Base-by-base conservation (phyloP, 106 monocot genomes). In the Dendrobium huoshanense region DNA sequence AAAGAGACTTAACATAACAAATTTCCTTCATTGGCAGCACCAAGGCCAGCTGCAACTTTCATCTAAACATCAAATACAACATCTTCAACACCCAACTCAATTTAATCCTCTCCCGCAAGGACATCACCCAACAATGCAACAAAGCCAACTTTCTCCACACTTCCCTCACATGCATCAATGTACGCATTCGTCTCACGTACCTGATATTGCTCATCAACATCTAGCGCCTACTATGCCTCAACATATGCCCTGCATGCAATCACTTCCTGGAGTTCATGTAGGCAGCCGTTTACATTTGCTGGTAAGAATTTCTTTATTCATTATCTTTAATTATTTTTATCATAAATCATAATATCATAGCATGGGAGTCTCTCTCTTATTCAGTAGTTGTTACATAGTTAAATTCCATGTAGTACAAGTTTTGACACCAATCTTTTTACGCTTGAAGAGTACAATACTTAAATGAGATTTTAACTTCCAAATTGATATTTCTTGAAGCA, bases 231-330 rank as follows among this genome's bases (percentile, higher is more conserved):
- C 87, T 24, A 82, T 93, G n/a, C 68, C 92, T 51, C 93, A 85
- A 29, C 91, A 89, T 24, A 67, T 96, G 45, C 41, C 95, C 51
- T 91, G 91, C 78, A 80, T 96, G 81, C 93, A 93, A 73, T 82
- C 89, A 7, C 31, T 93, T 9, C 77, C 86, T 72, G 88, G 80
- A 67, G 77, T 83, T 27, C 89, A 85, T 84, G 81, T 85, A 33
- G 87, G 84, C 72, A 84, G 93, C 33, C 88, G 91, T 43, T 81
- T 90, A 80, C 87, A 89, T 78, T 82, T 88, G 37, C 75, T 89
- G 75, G 96, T 93, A 43, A 88, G 89, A 41, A 18, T 43, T 24
- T 83, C 56, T n/a, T 3, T 70, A 70, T 37, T 33, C n/a, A 29
- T 70, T 17, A 16, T 70, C 37, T 13, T 33, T 70, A 13, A 51